Evolutionary conservation across 1,284 basidiomycete species (phyloP).

Genomic region (Malassezia psittaci): DNA sequence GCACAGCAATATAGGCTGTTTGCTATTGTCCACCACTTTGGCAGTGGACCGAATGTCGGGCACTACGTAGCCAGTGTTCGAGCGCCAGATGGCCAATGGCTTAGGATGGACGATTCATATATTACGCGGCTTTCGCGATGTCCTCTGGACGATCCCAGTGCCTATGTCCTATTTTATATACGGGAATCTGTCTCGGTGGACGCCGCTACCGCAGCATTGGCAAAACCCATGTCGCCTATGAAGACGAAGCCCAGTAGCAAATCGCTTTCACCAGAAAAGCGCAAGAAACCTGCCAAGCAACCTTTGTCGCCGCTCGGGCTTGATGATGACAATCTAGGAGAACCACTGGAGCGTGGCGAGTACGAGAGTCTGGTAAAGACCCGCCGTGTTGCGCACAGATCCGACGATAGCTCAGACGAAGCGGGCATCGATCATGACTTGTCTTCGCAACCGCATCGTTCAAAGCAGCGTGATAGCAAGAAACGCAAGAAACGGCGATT

Average conservation of each 20-base stretch:
- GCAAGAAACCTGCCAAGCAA: not conserved
- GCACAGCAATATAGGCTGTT: slow-evolving; percentile 73
- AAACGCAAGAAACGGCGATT: slow-evolving; percentile 13
- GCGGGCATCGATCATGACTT: slow-evolving; percentile 1
- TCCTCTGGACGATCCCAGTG: slow-evolving; percentile 60
- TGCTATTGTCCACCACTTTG: slow-evolving; percentile 85
- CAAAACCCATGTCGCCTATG: not conserved
- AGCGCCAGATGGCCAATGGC: slow-evolving; percentile 65
- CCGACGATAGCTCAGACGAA: not conserved
- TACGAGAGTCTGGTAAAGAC: slow-evolving; percentile 7
- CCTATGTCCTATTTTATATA: slow-evolving; percentile 88
- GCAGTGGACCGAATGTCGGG: slow-evolving; percentile 82
- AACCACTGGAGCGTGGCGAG: slow-evolving; percentile 1
- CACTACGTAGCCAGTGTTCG: slow-evolving; percentile 88
- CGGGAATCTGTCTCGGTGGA: slow-evolving; percentile 50
- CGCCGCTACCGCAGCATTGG: not conserved
- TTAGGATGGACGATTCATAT: slow-evolving; percentile 84
- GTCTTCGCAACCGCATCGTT: not conserved
- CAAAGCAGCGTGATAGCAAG: not conserved
- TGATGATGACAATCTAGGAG: not conserved
- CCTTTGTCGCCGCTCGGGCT: not conserved
- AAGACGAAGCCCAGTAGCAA: slow-evolving; percentile 5
- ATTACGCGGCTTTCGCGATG: slow-evolving; percentile 51
- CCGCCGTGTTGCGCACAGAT: not conserved
- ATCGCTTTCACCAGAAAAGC: slow-evolving; percentile 5